Conservation (phyloP, 2,329 filamentous ascomycete genomes). For the Fusarium sp. region DNA sequence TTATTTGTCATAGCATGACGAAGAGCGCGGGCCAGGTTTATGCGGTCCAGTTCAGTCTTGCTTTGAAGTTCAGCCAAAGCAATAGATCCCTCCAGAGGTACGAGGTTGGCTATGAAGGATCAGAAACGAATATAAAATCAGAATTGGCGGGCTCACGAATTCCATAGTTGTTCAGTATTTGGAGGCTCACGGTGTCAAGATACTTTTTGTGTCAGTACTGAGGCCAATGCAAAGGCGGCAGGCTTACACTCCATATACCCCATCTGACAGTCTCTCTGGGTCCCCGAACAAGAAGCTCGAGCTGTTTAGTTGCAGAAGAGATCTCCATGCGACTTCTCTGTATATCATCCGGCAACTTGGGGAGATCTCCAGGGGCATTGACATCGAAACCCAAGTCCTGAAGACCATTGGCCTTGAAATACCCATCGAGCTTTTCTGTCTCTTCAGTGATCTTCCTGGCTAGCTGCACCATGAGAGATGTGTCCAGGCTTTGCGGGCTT, state of each 20-base stretch:
- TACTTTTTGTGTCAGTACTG: conserved; percentile 52
- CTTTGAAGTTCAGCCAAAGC: conserved; percentile 58
- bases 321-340: conserved; percentile 60
- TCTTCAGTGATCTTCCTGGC: conserved; percentile 61
- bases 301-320: conserved; percentile 61
- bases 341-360: conserved; percentile 59
- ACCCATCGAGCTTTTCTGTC: conserved; percentile 62
- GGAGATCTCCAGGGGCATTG: conserved; percentile 59
- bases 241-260: conserved; percentile 63
- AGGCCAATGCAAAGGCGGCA: background rate
- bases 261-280: conserved; percentile 64
- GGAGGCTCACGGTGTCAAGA: conserved; percentile 62
- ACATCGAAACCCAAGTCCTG: conserved; percentile 59
- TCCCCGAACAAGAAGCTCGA: conserved; percentile 61
- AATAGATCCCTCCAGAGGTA: conserved; percentile 60
- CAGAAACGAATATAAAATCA: background rate
- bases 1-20: conserved; percentile 69
- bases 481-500: conserved; percentile 31
- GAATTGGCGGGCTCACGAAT: conserved; percentile 54
- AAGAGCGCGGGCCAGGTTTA: conserved; percentile 63
- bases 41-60: conserved; percentile 59
- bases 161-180: conserved; percentile 62
- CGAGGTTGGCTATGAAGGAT: conserved; percentile 57
- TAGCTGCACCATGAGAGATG: conserved; percentile 58
- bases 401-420: conserved; percentile 57